phyloP scores from a whole-genome alignment of 805 yeast species.

The Lipomyces starkeyi region DNA sequence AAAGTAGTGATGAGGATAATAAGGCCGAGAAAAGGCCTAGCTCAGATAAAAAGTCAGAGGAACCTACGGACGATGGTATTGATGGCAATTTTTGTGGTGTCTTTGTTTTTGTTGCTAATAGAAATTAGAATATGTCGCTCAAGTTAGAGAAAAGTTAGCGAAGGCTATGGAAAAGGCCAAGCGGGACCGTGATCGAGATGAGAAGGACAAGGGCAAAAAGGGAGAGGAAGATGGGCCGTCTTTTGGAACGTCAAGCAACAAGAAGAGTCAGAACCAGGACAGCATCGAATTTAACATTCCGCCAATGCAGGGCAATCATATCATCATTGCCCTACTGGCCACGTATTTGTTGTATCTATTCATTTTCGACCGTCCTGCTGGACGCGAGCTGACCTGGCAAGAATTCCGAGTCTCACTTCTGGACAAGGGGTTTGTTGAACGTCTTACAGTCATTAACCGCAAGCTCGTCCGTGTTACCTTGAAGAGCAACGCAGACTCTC shows the following conservation, averaged over 20 bases:
- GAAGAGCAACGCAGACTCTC: conserved; percentile 58
- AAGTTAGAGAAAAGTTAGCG: conserved; percentile 10
- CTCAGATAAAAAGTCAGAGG: not conserved
- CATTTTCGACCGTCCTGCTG: conserved; percentile 25
- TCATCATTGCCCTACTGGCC: conserved; percentile 18
- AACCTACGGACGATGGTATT: conserved; percentile 1
- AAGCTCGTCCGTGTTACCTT: conserved; percentile 73
- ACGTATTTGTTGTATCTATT: conserved; percentile 22
- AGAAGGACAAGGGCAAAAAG: conserved; percentile 6
- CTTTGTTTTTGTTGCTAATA: not conserved
- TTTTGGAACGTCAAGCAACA: conserved; percentile 3
- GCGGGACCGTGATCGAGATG: conserved; percentile 6
- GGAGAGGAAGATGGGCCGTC: conserved; percentile 3
- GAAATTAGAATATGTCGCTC: not conserved
- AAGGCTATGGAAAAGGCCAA: conserved; percentile 23
- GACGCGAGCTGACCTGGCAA: conserved; percentile 80
- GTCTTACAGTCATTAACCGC: conserved; percentile 77
- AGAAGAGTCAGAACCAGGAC: conserved; percentile 7
- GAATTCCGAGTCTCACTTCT: conserved; percentile 79
- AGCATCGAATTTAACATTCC: conserved; percentile 32
- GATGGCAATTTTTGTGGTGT: not conserved
- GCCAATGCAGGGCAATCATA: conserved; percentile 23
- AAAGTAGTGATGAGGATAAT: conserved; percentile 7
- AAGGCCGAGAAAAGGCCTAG: conserved; percentile 4
- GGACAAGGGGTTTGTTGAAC: conserved; percentile 77